Conservation (phyloP, 805 yeast genomes). For the Sungouiozyma ichnusensis region DNA sequence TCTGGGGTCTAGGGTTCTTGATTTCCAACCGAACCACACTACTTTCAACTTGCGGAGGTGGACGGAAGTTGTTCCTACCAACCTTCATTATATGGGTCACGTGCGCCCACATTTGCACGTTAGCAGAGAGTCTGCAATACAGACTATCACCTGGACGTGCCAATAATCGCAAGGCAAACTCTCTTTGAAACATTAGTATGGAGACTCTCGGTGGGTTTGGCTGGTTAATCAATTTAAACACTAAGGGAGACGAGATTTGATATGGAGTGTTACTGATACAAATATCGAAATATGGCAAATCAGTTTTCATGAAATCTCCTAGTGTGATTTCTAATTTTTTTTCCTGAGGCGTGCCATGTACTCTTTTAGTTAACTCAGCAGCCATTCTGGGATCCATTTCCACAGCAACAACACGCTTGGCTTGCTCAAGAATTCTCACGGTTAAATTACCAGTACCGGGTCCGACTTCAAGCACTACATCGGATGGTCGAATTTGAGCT, state of each 20-base stretch:
- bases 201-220: slow-evolving; percentile 93
- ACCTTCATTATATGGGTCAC: slow-evolving; percentile 98
- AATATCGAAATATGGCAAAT: slow-evolving; percentile 86
- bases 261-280: slow-evolving; percentile 97
- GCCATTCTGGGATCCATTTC: slow-evolving; percentile 99
- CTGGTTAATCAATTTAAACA: slow-evolving; percentile 80
- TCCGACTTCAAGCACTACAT: slow-evolving; percentile 90
- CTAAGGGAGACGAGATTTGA: slow-evolving; percentile 93
- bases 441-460: slow-evolving; percentile 99
- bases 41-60: slow-evolving; percentile 97
- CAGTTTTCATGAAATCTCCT: slow-evolving; percentile 95
- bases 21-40: slow-evolving; percentile 91
- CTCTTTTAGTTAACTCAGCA: slow-evolving; percentile 94
- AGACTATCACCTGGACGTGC: slow-evolving; percentile 96
- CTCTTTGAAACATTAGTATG: slow-evolving; percentile 95
- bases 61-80: slow-evolving; percentile 91
- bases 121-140: slow-evolving; percentile 88
- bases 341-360: slow-evolving; percentile 90
- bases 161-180: slow-evolving; percentile 82
- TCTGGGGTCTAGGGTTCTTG: slow-evolving; percentile 85
- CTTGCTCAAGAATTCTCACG: slow-evolving; percentile 83
- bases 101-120: slow-evolving; percentile 99
- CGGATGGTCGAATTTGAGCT: slow-evolving; percentile 86
- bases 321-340: slow-evolving; percentile 83
- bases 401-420: slow-evolving; percentile 87